These are phyloP conservation scores for Colletotrichum lindemuthianum DNA, from an alignment of 2,329 filamentous ascomycete genomes.

Conservation along the genomic window DNA sequence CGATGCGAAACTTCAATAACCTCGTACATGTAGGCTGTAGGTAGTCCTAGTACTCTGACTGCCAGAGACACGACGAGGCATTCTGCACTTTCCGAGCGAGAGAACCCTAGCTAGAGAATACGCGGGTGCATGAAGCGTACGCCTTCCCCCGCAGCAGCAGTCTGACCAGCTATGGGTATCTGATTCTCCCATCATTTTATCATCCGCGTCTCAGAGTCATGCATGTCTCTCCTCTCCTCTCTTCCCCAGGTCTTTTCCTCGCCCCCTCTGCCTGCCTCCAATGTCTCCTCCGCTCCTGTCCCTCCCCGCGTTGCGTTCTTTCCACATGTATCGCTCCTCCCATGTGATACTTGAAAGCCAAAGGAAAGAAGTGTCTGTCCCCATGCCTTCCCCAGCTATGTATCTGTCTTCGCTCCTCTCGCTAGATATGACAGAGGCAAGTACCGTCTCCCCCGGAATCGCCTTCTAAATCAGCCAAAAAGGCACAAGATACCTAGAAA, in stretches of 20 bases:
- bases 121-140: constrained; percentile 1
- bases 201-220: neutral
- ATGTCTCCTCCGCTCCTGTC: neutral
- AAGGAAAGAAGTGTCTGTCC: neutral
- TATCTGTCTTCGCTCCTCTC: no score
- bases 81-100: no score
- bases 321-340: neutral
- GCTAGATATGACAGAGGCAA: no score
- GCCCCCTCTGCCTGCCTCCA: neutral
- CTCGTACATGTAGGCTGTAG: no score
- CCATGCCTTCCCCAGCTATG: no score
- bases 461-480: no score
- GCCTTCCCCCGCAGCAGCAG: constrained; percentile 2
- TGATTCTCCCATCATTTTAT: neutral
- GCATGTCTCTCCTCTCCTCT: constrained; percentile 10
- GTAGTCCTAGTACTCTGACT: no score
- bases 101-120: no score
- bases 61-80: no score
- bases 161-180: neutral
- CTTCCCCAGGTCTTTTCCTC: constrained; percentile 4
- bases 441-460: no score
- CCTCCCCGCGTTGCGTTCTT: neutral
- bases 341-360: neutral
- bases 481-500: no score
- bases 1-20: constrained; percentile 1